These are phyloP conservation scores for Onygena corvina DNA, from an alignment of 2,329 filamentous ascomycete genomes.

Conservation along the genomic window DNA sequence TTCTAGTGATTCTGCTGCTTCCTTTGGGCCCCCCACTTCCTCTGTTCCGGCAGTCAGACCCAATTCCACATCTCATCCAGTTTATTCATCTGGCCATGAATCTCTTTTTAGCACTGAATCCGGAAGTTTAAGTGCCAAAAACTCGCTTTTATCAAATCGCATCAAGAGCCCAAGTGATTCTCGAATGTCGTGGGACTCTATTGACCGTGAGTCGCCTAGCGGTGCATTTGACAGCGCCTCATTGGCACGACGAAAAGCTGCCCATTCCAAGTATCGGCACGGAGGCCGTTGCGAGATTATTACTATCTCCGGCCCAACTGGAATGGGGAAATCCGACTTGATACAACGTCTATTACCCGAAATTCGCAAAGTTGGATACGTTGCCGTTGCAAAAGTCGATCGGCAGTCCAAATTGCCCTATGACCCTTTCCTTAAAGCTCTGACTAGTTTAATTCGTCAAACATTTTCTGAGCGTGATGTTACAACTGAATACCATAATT, in stretches of 20 bases:
- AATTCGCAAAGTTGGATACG: conserved; percentile 48
- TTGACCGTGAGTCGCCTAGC: conserved; percentile 25
- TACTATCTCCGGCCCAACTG: conserved; percentile 44
- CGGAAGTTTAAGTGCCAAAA: conserved; percentile 24
- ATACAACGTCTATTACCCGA: conserved; percentile 46
- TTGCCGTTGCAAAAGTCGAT: conserved; percentile 50
- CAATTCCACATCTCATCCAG: conserved; percentile 26
- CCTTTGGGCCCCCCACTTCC: conserved; percentile 25
- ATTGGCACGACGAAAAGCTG: conserved; percentile 28
- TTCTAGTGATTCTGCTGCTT: conserved; percentile 45
- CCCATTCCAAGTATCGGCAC: conserved; percentile 39
- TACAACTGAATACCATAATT: conserved; percentile 49
- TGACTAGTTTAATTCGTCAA: conserved; percentile 50
- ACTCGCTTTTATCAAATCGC: conserved; percentile 19
- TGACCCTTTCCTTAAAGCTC: conserved; percentile 48
- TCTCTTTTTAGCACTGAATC: conserved; percentile 28
- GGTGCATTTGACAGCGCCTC: conserved; percentile 13
- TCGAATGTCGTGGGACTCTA: conserved; percentile 25
- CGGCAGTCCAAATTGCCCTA: conserved; percentile 48
- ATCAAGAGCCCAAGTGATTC: conserved; percentile 30
- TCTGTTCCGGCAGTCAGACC: conserved; percentile 28
- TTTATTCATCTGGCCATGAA: conserved; percentile 24
- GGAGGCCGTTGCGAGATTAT: conserved; percentile 50
- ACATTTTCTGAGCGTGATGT: conserved; percentile 55
- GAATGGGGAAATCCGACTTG: conserved; percentile 50